Evolutionary conservation across 768 basidiomycete genomes (phyloP), one percentile per base, ranked within the genome.

Genomic region (Mycena rebaudengoi): DNA sequence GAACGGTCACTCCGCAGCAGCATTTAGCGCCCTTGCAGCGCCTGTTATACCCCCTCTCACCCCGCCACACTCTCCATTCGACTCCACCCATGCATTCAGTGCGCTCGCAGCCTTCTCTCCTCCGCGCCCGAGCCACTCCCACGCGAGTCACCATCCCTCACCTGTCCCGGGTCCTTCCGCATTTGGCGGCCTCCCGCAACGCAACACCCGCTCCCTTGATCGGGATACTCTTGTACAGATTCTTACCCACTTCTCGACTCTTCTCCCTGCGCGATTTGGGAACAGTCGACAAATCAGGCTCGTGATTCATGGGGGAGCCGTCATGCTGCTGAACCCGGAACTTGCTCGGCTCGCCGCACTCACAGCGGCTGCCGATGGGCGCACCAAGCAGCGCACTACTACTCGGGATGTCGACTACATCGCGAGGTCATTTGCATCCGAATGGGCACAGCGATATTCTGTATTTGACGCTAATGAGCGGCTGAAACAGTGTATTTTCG

Each of bases 361-460:
- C 45, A 62, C 66, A 16, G 39, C 65, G 28, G 64, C 61, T 25
- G 65, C 59, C 18, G 70, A 69, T 54, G 59, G 60, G 69, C 80
- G 71, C 53, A 70, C 56, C 56, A 78, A 79, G 56, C 79, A 76
- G 18, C 80, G 88, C 46, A 80, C 79, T 13, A 83, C 80, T 18
- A 92, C 91, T 0, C 80, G 88, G 30, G 90, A 92, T 70, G 79
- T 92, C 23, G 91, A 92, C 76, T 87, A 87, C 73, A 85, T 90
- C 58, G 78, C 84, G 28, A 83, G 91, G 4, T 83, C 86, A 0
- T 90, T 92, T 58, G 81, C 81, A 1, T 73, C 78, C 7, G 88
- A 91, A 68, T 87, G 84, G 81, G 72, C 73, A 1, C 63, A 51
- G 68, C 78, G 62, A 25, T 71, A 78, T 23, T 86, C 87, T 7